Evolutionary conservation across 2,329 filamentous ascomycete genomes (phyloP).

Genomic region (Magnaporthales sp.): DNA sequence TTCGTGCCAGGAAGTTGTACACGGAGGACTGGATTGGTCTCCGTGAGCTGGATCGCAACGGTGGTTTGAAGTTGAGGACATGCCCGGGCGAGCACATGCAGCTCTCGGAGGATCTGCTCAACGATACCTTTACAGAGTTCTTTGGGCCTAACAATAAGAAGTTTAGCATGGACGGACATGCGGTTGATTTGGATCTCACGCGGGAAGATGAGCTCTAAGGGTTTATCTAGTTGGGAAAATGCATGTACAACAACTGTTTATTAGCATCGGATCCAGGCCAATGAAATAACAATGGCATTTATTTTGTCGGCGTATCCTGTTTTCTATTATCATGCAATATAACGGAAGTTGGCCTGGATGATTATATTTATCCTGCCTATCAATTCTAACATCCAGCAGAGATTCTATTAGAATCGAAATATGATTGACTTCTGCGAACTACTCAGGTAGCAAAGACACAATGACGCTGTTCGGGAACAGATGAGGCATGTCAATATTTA

Average conservation of each 20-base stretch:
- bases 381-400: too few species aligned
- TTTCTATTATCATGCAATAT: not conserved
- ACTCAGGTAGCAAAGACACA: not conserved
- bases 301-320: not conserved
- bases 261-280: not conserved
- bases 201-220: slow-evolving; percentile 27
- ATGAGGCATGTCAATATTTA: too few species aligned
- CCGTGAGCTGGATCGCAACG: slow-evolving; percentile 67
- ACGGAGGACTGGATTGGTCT: slow-evolving; percentile 91
- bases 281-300: not conserved
- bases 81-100: slow-evolving; percentile 78
- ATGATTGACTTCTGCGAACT: not conserved
- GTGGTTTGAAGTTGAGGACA: slow-evolving; percentile 66
- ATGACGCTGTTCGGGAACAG: too few species aligned
- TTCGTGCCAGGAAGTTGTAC: slow-evolving; percentile 68
- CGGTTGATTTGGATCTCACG: slow-evolving; percentile 14
- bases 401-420: too few species aligned
- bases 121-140: slow-evolving; percentile 55
- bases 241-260: not conserved
- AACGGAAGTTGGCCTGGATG: too few species aligned
- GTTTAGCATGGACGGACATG: slow-evolving; percentile 13
- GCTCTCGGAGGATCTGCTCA: slow-evolving; percentile 57
- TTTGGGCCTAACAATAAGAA: slow-evolving; percentile 45
- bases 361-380: too few species aligned
- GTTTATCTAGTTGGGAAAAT: not conserved